A percentile compares a stretch with the other conserved stretches of the same genome.
Conservation (phyloP, 768 basidiomycete species). For the Amanita exitialis region DNA sequence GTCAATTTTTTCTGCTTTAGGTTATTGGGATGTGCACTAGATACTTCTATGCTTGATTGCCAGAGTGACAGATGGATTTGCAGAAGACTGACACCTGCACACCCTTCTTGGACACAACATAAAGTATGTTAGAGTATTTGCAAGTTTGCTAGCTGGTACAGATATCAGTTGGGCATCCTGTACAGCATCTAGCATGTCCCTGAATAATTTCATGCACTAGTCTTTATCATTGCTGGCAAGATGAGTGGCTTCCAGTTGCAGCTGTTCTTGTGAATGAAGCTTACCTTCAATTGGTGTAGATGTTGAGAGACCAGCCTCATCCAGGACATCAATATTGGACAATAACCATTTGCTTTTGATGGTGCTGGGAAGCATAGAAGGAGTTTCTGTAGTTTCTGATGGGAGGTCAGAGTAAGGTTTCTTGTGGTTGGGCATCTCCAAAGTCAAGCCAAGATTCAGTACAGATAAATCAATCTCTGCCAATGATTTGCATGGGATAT, state of each 20-base stretch:
- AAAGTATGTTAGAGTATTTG: slow-evolving; percentile 10
- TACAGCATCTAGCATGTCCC: slow-evolving; percentile 37
- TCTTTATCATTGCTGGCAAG: slow-evolving; percentile 8
- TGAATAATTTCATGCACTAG: slow-evolving; percentile 24
- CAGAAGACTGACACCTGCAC: slow-evolving; percentile 26
- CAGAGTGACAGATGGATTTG: slow-evolving; percentile 1
- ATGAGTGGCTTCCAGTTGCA: background rate
- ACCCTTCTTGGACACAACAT: slow-evolving; percentile 22
- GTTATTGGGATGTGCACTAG: background rate
- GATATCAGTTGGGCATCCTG: slow-evolving; percentile 12
- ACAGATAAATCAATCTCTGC: background rate
- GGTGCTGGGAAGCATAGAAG: background rate
- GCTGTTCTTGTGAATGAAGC: background rate
- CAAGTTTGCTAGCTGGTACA: slow-evolving; percentile 15
- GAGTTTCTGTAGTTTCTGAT: background rate
- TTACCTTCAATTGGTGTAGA: background rate
- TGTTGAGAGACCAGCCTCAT: background rate
- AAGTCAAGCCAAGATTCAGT: background rate
- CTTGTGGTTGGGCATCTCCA: background rate
- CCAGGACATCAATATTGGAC: background rate
- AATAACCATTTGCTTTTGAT: slow-evolving; percentile 3
- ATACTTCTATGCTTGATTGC: slow-evolving; percentile 4
- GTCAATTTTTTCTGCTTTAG: background rate
- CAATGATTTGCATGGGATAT: background rate
- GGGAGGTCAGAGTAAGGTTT: background rate